Percentiles rank a stretch among this genome's conserved stretches.
Conservation (phyloP, 73 alveolate species). For the Paramecium sexaurelia region DNA sequence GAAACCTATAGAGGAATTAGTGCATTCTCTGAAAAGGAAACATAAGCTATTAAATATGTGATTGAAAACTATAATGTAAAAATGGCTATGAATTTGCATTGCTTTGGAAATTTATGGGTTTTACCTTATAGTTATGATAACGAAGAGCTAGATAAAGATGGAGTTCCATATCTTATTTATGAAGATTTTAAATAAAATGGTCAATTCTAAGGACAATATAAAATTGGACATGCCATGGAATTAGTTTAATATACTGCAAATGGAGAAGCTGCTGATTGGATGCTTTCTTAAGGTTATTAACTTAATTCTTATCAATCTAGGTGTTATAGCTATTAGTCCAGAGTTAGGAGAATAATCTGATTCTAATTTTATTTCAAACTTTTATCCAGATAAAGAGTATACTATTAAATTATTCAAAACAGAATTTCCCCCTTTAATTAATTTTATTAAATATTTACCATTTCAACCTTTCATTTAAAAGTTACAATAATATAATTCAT, state of each 20-base stretch:
- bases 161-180: background rate
- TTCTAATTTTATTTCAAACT: background rate
- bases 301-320: background rate
- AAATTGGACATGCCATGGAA: background rate
- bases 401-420: background rate
- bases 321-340: constrained; percentile 10
- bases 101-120: constrained; percentile 91
- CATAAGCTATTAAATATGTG: constrained; percentile 80
- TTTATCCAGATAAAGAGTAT: constrained; percentile 12
- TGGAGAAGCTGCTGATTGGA: constrained; percentile 63
- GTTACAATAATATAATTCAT: background rate
- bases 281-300: constrained; percentile 23
- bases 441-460: constrained; percentile 37
- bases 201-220: background rate
- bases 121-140: constrained; percentile 80
- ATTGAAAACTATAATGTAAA: constrained; percentile 72
- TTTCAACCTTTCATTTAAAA: background rate
- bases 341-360: constrained; percentile 24
- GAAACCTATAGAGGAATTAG: constrained; percentile 93
- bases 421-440: background rate
- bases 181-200: background rate
- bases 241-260: background rate
- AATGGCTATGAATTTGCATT: constrained; percentile 89
- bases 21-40: constrained; percentile 96
- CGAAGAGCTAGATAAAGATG: background rate